phyloP scores from a whole-genome alignment of 202 grass and related monocot genomes.

The Schoenoplectus tabernaemontani region DNA sequence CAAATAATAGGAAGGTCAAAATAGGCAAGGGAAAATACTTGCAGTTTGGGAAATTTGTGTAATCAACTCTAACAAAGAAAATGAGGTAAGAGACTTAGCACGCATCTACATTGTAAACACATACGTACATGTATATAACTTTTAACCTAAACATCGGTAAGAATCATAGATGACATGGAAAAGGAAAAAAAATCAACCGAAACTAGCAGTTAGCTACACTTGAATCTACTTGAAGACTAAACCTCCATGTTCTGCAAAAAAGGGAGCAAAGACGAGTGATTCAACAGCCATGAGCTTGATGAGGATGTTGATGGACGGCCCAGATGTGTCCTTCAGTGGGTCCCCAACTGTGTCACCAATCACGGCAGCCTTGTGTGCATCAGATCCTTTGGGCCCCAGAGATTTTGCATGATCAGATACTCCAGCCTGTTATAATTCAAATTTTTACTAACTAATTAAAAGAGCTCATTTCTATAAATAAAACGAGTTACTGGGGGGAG shows the following conservation, averaged over 20 bases:
- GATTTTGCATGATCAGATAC: constrained; percentile 49
- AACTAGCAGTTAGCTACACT: not conserved
- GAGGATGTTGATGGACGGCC: constrained; percentile 67
- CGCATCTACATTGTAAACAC: not conserved
- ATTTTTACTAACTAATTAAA: not conserved
- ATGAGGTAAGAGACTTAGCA: not conserved
- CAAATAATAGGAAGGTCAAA: not conserved
- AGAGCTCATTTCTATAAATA: not conserved
- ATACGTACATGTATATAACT: not conserved
- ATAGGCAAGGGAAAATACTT: not conserved
- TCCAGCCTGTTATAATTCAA: constrained; percentile 37
- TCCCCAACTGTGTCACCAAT: constrained; percentile 72
- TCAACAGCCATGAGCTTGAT: constrained; percentile 82
- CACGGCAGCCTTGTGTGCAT: constrained; percentile 67
- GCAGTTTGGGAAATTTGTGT: not conserved
- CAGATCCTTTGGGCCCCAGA: constrained; percentile 63
- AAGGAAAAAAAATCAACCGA: not conserved
- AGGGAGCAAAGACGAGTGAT: constrained; percentile 68
- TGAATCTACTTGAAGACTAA: constrained; percentile 39
- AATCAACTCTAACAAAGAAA: not conserved
- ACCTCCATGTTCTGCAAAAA: constrained; percentile 70
- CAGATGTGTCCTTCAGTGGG: constrained; percentile 81
- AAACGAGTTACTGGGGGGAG: not conserved
- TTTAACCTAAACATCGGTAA: not conserved
- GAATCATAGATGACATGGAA: not conserved